A percentile compares a stretch with the other conserved stretches of the same genome.
These are phyloP conservation scores for Suhomyces terraborum DNA, from an alignment of 1,139 yeast species.

Conservation along the genomic window DNA sequence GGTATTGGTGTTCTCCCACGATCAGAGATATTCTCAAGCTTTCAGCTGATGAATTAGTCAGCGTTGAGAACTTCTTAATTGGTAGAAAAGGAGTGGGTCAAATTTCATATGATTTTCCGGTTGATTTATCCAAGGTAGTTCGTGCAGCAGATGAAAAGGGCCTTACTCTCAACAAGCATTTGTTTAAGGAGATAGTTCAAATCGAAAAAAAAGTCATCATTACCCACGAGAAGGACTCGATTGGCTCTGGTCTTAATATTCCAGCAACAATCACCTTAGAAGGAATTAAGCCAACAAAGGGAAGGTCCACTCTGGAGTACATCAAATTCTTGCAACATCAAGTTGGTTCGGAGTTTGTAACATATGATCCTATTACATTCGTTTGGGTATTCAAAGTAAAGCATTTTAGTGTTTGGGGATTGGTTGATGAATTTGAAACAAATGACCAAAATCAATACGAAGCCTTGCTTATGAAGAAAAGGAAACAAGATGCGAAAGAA, in stretches of 20 bases:
- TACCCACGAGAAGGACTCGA: constrained; percentile 72
- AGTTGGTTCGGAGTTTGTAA: constrained; percentile 72
- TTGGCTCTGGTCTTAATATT: constrained; percentile 76
- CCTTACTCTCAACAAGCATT: constrained; percentile 26
- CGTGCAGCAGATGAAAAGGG: constrained; percentile 35
- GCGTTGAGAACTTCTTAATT: constrained; percentile 66
- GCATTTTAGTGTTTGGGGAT: constrained; percentile 94
- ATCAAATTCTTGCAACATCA: constrained; percentile 53
- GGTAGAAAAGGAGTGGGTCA: constrained; percentile 81
- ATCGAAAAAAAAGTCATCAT: constrained; percentile 61
- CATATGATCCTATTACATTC: constrained; percentile 77
- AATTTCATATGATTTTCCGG: constrained; percentile 69
- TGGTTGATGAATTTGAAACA: constrained; percentile 67
- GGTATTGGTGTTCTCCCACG: constrained; percentile 83
- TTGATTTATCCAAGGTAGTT: constrained; percentile 56
- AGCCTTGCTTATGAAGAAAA: constrained; percentile 26
- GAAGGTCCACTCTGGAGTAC: constrained; percentile 29
- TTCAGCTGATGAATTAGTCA: constrained; percentile 52
- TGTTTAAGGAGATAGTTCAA: constrained; percentile 61
- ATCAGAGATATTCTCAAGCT: constrained; percentile 53
- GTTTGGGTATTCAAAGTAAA: constrained; percentile 81
- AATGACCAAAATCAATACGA: constrained; percentile 48
- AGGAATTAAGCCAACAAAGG: constrained; percentile 50
- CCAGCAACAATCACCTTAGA: constrained; percentile 85
- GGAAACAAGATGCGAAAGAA: constrained; percentile 31